Evolutionary conservation across 352 stramenopile species (phyloP).

Genomic region (Phytophthora podocarpi): DNA sequence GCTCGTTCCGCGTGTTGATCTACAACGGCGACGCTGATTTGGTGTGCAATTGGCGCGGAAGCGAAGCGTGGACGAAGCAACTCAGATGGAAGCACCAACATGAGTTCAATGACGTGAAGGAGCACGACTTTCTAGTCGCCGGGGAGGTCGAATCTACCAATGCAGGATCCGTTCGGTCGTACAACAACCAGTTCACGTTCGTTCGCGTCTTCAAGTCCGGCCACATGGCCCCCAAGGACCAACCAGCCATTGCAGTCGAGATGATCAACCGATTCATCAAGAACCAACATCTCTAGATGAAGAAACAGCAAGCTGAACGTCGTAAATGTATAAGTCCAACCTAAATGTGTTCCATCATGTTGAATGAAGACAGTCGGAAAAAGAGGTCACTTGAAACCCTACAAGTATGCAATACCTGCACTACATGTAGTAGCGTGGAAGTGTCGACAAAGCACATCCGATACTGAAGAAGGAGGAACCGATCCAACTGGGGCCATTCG

Average conservation of each 20-base stretch:
- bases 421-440: too few species aligned
- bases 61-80: conserved; percentile 38
- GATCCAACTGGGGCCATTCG: too few species aligned
- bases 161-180: conserved; percentile 35
- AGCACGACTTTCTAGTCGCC: conserved; percentile 13
- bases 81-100: conserved; percentile 42
- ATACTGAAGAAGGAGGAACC: too few species aligned
- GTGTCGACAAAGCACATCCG: too few species aligned
- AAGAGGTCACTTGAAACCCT: too few species aligned
- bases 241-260: conserved; percentile 46
- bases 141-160: conserved; percentile 3
- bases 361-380: too few species aligned
- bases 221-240: conserved; percentile 58
- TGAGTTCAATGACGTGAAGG: conserved; percentile 23
- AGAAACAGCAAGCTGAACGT: too few species aligned
- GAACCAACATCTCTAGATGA: conserved; percentile 34
- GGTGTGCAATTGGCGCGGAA: conserved; percentile 51
- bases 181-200: conserved; percentile 45
- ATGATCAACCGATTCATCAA: conserved; percentile 71
- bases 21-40: conserved; percentile 46
- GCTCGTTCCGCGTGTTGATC: conserved; percentile 27
- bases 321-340: too few species aligned
- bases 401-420: too few species aligned
- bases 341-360: too few species aligned
- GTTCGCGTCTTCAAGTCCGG: conserved; percentile 56